Conservation (phyloP, 495 filamentous ascomycete species). For the Neurospora sp. region DNA sequence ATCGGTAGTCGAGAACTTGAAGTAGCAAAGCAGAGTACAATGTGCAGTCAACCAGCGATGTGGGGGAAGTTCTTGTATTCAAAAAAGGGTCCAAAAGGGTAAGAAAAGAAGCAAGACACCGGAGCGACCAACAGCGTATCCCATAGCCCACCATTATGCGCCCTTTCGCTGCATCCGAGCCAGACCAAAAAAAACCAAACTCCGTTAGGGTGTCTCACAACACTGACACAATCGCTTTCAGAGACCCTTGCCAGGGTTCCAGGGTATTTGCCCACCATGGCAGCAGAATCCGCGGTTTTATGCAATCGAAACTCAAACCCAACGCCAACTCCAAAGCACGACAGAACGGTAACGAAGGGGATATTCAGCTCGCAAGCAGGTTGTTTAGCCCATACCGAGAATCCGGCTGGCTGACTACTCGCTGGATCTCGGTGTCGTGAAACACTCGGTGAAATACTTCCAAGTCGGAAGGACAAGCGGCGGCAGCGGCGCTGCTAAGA, state of each 20-base stretch:
- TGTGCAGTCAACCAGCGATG: not conserved
- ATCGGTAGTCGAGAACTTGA: not conserved
- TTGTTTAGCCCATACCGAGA: conserved; percentile 35
- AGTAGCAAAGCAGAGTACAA: not conserved
- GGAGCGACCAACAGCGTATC: not conserved
- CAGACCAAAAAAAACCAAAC: not conserved
- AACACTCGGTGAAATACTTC: conserved; percentile 36
- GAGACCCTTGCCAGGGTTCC: not conserved
- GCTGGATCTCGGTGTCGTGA: conserved; percentile 27
- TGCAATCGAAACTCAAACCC: not conserved
- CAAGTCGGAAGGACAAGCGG: conserved; percentile 27
- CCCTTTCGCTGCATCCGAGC: not conserved
- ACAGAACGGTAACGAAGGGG: not conserved
- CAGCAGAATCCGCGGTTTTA: not conserved
- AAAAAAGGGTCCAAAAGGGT: not conserved
- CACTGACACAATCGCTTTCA: not conserved
- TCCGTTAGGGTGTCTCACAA: not conserved
- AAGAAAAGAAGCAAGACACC: not conserved
- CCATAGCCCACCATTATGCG: not conserved
- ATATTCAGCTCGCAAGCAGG: conserved; percentile 24
- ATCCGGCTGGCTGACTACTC: conserved; percentile 31
- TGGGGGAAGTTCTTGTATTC: not conserved
- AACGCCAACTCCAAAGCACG: not conserved
- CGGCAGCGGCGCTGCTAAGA: conserved; percentile 8
- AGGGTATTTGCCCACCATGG: not conserved